Conservation (phyloP, 306 rosid species). For the Biancaea sappan region DNA sequence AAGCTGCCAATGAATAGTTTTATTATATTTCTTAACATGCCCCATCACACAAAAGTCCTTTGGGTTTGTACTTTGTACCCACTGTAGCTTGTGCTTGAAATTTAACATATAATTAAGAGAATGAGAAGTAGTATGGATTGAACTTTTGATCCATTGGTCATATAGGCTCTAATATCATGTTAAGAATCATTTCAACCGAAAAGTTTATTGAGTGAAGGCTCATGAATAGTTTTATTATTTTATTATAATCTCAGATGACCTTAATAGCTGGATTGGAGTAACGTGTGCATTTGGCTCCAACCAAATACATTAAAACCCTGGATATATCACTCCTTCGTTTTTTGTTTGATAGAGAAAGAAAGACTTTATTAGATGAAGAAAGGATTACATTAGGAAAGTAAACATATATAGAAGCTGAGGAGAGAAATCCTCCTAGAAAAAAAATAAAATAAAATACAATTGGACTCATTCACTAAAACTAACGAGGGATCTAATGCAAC, state of each 20-base stretch:
- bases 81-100: not conserved
- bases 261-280: not conserved
- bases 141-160: no score
- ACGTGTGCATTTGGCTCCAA: not conserved
- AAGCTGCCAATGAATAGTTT: no score
- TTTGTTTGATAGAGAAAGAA: no score
- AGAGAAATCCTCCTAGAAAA: no score
- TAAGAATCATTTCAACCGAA: not conserved
- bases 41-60: not conserved
- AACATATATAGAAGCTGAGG: no score
- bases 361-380: no score
- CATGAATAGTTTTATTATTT: not conserved
- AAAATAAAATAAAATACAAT: no score
- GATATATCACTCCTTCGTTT: not conserved
- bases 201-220: not conserved
- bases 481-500: no score
- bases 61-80: not conserved
- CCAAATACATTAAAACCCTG: not conserved
- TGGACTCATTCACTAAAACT: no score
- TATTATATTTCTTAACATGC: no score
- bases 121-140: not conserved
- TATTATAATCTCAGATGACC: not conserved
- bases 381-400: no score
- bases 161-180: not conserved
- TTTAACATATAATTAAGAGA: not conserved